These are phyloP conservation scores for Tripterygium wilfordii DNA, from an alignment of 177 flowering plant species.

Conservation along the genomic window DNA sequence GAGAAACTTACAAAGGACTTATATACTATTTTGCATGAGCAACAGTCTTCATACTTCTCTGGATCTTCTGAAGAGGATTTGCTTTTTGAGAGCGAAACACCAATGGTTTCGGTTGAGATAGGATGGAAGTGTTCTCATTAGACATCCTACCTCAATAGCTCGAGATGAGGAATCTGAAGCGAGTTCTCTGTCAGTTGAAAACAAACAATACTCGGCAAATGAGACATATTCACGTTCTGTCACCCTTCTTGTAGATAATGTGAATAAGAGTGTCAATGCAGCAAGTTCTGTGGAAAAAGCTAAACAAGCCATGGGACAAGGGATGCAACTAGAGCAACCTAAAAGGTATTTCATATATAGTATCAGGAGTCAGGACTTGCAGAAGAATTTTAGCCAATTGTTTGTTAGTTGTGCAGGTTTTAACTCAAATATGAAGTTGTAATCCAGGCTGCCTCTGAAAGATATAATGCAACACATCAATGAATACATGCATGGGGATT, in stretches of 20 bases:
- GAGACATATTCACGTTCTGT: slow-evolving; percentile 30
- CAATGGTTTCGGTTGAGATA: slow-evolving; percentile 92
- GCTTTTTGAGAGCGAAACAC: slow-evolving; percentile 73
- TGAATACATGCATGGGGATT: too few relatives aligned
- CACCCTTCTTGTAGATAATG: slow-evolving; percentile 21
- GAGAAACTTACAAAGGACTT: slow-evolving; percentile 86
- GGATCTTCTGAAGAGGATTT: slow-evolving; percentile 84
- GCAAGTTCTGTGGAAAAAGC: slow-evolving; percentile 14
- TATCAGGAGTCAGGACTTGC: neutral
- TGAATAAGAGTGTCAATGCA: slow-evolving; percentile 13
- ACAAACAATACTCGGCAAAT: slow-evolving; percentile 32
- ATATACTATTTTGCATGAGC: slow-evolving; percentile 65
- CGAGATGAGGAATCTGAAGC: slow-evolving; percentile 97
- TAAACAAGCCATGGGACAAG: slow-evolving; percentile 20
- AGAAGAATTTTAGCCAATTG: too few relatives aligned
- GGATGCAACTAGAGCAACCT: slow-evolving; percentile 23
- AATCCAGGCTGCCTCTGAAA: too few relatives aligned
- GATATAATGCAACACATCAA: too few relatives aligned
- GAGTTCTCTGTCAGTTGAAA: slow-evolving; percentile 81
- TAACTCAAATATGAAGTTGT: too few relatives aligned
- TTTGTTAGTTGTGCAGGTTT: too few relatives aligned
- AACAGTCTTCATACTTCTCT: slow-evolving; percentile 67
- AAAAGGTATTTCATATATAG: slow-evolving; percentile 44
- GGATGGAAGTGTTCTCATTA: slow-evolving; percentile 88
- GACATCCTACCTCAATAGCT: slow-evolving; percentile 59